Base-by-base conservation (phyloP, 192 early-diverging fungal species). In the Lobosporangium transversale region DNA sequence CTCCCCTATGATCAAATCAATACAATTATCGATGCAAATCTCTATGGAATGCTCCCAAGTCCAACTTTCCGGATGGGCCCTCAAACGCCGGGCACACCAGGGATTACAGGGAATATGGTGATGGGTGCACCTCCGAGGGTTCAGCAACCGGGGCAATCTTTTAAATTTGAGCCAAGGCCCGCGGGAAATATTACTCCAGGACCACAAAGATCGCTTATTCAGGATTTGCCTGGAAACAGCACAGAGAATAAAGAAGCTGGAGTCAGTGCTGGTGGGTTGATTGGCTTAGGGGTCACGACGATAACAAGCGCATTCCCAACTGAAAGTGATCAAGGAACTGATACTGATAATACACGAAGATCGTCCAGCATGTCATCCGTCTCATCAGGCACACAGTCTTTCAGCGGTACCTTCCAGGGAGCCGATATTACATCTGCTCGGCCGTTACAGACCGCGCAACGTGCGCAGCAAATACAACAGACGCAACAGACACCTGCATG, bases 1-100 rank as follows among this genome's bases (percentile, higher is more conserved):
- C 21, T 45, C 27, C 24, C 23, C 2, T 45, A 45, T 24, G 63
- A 66, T 15, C 71, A 58, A 17, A 61, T 75, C 45, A 54, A 61
- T n/a, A 32, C 53, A 0, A 62, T 75, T 4, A 60, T 75, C 6
- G 71, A 75, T 32, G n/a, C 56, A 11, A 66, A 30, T 31, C 2
- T 75, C 14, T 75, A 61, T 21, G 57, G 58, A 1, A 61, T 75
- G 33, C 24, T 75, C 0, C 58, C 71, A 21, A 58, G 54, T 24
- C 33, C 63, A 7, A 11, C 43, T 0, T 61, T 66, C 11, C 63
- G 26, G 3, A 21, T 30, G 9, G 44, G 57, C 2, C 59, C 43
- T 18, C 59, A 57, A 7, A 12, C 33, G 7, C 21, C 15, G 0
- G 52, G 30, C 35, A 20, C 36, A 6, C 36, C 58, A 2, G 56